These are phyloP conservation scores for Sporothrix globosa DNA, from an alignment of 2,329 filamentous ascomycete species.

Conservation along the genomic window DNA sequence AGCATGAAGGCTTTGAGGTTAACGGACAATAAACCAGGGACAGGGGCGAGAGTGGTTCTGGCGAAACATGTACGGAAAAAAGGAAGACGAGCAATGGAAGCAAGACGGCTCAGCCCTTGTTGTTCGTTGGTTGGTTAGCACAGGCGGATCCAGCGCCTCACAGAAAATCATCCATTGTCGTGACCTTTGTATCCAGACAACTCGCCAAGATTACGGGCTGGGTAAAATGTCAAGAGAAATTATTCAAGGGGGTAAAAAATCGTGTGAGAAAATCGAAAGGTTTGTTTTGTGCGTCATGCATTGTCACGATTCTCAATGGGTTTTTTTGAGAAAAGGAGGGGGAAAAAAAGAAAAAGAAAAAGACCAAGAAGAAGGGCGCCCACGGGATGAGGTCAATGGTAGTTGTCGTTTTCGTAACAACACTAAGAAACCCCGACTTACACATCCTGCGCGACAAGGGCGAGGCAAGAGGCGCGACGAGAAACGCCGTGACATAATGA, in stretches of 20 bases:
- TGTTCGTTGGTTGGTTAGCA: not conserved
- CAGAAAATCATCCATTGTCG: not conserved
- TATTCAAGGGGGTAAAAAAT: not conserved
- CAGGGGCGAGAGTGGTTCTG: not conserved
- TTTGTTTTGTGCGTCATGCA: not conserved
- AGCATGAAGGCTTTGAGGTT: not conserved
- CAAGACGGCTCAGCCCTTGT: conserved; percentile 4
- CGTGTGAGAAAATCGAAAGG: not conserved
- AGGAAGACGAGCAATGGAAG: conserved; percentile 16
- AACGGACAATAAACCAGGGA: not conserved
- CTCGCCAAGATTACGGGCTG: conserved; percentile 16
- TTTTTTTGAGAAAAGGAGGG: not conserved
- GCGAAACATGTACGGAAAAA: not conserved
- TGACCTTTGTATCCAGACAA: not conserved
- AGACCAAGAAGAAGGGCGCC: not conserved
- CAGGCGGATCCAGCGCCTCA: conserved; percentile 20
- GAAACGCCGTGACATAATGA: conserved; percentile 27
- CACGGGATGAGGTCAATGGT: conserved; percentile 20
- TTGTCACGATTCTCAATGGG: not conserved
- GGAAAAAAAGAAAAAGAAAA: too few species aligned
- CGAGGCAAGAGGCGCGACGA: not conserved
- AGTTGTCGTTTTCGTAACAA: not conserved
- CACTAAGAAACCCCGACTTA: not conserved
- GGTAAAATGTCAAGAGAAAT: not conserved
- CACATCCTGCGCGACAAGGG: not conserved